Percentiles rank a stretch among this genome's conserved stretches.
These are phyloP conservation scores for Chenopodium album DNA, from an alignment of 148 eudicot species.

Conservation along the genomic window DNA sequence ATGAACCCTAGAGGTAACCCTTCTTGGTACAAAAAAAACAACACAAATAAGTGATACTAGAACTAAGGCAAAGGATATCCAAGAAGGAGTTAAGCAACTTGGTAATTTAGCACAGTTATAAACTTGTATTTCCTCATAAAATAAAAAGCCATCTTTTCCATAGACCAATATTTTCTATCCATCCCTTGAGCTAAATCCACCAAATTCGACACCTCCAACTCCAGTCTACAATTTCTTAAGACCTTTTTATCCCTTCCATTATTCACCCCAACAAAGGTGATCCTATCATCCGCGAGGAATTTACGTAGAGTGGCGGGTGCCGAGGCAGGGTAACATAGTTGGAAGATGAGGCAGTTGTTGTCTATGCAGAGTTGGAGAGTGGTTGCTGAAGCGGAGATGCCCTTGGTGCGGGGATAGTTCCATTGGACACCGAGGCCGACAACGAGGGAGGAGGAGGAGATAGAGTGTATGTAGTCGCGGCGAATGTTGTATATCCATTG, in stretches of 20 bases:
- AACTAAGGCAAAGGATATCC: no score
- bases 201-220: no score
- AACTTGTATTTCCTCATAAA: not conserved
- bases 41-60: no score
- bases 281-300: slow-evolving; percentile 1
- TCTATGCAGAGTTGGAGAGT: slow-evolving; percentile 11
- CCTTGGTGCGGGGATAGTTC: not conserved
- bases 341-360: slow-evolving; percentile 11
- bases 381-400: not conserved
- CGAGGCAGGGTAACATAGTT: not conserved
- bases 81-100: no score
- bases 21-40: no score
- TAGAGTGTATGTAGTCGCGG: not conserved
- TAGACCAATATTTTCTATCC: not conserved
- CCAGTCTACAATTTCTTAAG: no score
- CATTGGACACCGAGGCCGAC: slow-evolving; percentile 27
- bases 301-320: slow-evolving; percentile 17
- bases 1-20: no score
- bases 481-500: slow-evolving; percentile 25
- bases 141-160: slow-evolving; percentile 5
- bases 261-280: slow-evolving; percentile 26
- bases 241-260: not conserved
- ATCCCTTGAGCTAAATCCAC: not conserved
- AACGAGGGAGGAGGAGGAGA: not conserved
- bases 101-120: no score